A percentile compares a stretch with the other conserved stretches of the same genome.
Conservation (phyloP, 2,329 filamentous ascomycete genomes). For the Fusarium illudens region DNA sequence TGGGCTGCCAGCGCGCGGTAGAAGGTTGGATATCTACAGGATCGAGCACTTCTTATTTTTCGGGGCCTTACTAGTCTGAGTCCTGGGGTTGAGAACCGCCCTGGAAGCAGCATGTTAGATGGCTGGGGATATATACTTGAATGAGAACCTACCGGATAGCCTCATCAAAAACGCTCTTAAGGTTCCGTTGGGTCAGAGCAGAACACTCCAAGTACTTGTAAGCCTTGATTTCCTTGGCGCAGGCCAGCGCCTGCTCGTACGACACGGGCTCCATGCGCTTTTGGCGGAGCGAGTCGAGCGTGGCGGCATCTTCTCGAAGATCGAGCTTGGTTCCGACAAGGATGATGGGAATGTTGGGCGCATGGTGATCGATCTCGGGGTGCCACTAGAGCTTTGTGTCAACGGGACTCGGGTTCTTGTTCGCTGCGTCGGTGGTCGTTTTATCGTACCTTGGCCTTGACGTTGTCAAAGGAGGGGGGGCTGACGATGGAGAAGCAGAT, state of each 20-base stretch:
- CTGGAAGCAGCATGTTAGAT: slow-evolving; percentile 56
- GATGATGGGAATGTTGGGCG: slow-evolving; percentile 94
- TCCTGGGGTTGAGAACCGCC: slow-evolving; percentile 75
- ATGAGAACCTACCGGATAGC: slow-evolving; percentile 81
- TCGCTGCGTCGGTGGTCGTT: neutral
- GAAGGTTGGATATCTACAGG: slow-evolving; percentile 58
- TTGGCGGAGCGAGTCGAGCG: slow-evolving; percentile 81
- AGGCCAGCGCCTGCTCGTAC: slow-evolving; percentile 88
- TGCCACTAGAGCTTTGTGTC: slow-evolving; percentile 73
- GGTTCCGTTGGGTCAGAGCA: slow-evolving; percentile 91
- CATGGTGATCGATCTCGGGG: slow-evolving; percentile 97
- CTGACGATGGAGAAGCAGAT: slow-evolving; percentile 99
- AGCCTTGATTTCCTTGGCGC: slow-evolving; percentile 93
- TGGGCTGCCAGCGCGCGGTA: neutral
- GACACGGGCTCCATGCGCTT: slow-evolving; percentile 98
- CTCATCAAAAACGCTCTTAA: slow-evolving; percentile 99
- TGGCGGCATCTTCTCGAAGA: slow-evolving; percentile 86
- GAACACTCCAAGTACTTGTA: slow-evolving; percentile 99
- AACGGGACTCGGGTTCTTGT: slow-evolving; percentile 13
- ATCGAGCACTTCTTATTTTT: slow-evolving; percentile 76
- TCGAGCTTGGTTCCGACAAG: slow-evolving; percentile 97
- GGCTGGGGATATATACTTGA: neutral
- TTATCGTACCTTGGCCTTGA: slow-evolving; percentile 87
- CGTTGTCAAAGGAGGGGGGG: slow-evolving; percentile 98
- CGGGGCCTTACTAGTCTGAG: slow-evolving; percentile 57